Evolutionary conservation across 192 early-diverging fungal genomes (phyloP), one percentile per base, ranked within the genome.

Genomic region (Podochytrium sp.): DNA sequence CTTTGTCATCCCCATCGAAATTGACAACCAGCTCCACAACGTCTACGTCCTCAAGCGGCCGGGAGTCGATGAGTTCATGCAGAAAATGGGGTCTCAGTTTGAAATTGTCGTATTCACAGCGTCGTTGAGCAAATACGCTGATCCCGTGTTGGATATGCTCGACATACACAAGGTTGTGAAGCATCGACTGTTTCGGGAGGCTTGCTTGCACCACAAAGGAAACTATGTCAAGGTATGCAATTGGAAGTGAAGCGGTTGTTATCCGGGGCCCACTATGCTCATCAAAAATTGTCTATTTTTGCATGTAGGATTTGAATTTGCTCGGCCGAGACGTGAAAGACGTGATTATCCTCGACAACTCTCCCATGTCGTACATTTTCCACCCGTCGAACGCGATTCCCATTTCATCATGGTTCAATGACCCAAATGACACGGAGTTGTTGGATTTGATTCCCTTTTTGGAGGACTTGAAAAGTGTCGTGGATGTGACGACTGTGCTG

Each of bases 51-150:
- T 96, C 78, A 97, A 97, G 80, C 89, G 97, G 47, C 97, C 97
- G 1, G 94, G 95, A n/a, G 93, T 97, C 3, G 96, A 97, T 80
- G 88, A 88, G 55, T 99, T 99, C 67, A 80, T 99, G 89, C 84
- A 87, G 76, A 71, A 85, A 57, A 87, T 97, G 85, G 95, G 93
- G 30, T 80, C 90, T 76, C 87, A 92, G 67, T 99, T 93, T 79
- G 96, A 98, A 77, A 84, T 97, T 52, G 95, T 97, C 14, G 92
- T 97, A 34, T 98, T 97, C 79, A 99, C 97, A 4, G 97, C 97
- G 20, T 92, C 92, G 84, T 81, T 98, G 50, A 85, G 65, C 38
- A 71, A 97, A 94, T 99, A 99, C 76, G 97, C 97, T 27, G 96
- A 99, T 79, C 95, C 96, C n/a, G 95, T 98, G 12, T 80, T 99